A percentile compares a stretch with the other conserved stretches of the same genome.
These are phyloP conservation scores for Capsicum pubescens DNA, from an alignment of 257 asterid genomes.

Conservation along the genomic window DNA sequence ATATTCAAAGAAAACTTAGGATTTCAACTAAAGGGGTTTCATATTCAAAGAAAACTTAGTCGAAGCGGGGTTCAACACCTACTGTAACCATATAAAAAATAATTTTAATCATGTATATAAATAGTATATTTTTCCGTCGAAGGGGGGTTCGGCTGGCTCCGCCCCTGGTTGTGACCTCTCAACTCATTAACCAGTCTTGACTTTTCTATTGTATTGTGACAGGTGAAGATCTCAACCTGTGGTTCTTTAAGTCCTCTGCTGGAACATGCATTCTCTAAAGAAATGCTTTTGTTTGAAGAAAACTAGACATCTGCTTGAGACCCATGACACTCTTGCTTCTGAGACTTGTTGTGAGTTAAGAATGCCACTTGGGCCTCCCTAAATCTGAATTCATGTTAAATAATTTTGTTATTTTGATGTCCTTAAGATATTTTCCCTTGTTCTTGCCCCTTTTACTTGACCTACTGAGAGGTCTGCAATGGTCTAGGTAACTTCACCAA, in stretches of 20 bases:
- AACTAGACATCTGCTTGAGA: slow-evolving; percentile 40
- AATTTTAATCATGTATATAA: too few species aligned
- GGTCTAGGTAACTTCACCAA: neutral
- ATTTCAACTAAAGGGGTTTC: too few species aligned
- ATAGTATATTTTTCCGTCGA: too few species aligned
- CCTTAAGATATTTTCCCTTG: neutral
- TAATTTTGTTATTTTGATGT: neutral
- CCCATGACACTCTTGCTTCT: slow-evolving; percentile 60
- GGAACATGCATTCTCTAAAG: slow-evolving; percentile 22
- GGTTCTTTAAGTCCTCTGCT: neutral
- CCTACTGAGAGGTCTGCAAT: neutral
- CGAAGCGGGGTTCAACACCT: too few species aligned
- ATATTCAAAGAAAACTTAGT: too few species aligned
- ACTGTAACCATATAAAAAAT: too few species aligned
- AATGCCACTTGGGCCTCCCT: neutral
- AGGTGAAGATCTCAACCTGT: neutral
- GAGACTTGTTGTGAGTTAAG: slow-evolving; percentile 74
- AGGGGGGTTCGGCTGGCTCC: too few species aligned
- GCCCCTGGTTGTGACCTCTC: neutral
- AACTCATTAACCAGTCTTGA: neutral
- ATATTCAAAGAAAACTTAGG: neutral
- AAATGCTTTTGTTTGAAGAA: slow-evolving; percentile 59
- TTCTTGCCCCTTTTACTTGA: neutral
- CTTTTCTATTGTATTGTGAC: neutral
- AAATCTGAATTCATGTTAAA: neutral